Conservation (phyloP, 2,329 filamentous ascomycete genomes). For the Talaromyces sp. region DNA sequence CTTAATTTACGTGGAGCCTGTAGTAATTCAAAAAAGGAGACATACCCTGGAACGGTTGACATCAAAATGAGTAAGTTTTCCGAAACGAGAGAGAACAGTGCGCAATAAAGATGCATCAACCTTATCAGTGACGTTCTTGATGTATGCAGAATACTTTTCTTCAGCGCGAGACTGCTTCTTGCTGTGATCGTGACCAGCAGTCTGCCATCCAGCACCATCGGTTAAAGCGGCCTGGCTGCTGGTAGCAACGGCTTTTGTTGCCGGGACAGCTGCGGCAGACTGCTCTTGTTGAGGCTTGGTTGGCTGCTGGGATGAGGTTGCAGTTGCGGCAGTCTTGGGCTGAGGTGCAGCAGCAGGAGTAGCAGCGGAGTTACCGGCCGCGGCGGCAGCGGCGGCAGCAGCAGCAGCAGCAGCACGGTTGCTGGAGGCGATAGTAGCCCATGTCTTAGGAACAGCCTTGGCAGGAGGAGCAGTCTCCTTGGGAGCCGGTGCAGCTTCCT, state of each 20-base stretch:
- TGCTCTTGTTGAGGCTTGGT: slow-evolving; percentile 30
- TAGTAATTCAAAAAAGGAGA: not conserved
- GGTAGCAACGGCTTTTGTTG: slow-evolving; percentile 43
- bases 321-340: slow-evolving; percentile 26
- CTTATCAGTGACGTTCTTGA: slow-evolving; percentile 93
- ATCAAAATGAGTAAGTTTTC: slow-evolving; percentile 62
- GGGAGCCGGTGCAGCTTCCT: slow-evolving; percentile 42
- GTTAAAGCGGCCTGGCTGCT: slow-evolving; percentile 77
- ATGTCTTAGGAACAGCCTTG: slow-evolving; percentile 60
- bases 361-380: slow-evolving; percentile 34
- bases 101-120: slow-evolving; percentile 72
- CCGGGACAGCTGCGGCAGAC: slow-evolving; percentile 34
- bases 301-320: slow-evolving; percentile 21
- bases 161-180: slow-evolving; percentile 77
- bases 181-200: slow-evolving; percentile 70
- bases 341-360: slow-evolving; percentile 32
- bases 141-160: slow-evolving; percentile 78
- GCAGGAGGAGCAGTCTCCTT: slow-evolving; percentile 52
- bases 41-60: slow-evolving; percentile 71
- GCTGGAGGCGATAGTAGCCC: slow-evolving; percentile 59
- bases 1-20: not conserved
- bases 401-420: slow-evolving; percentile 31
- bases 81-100: slow-evolving; percentile 66
- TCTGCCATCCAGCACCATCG: slow-evolving; percentile 77
- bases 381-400: slow-evolving; percentile 54